phyloP scores from a whole-genome alignment of 163 green algal species.

The Prototheca wickerhamii region DNA sequence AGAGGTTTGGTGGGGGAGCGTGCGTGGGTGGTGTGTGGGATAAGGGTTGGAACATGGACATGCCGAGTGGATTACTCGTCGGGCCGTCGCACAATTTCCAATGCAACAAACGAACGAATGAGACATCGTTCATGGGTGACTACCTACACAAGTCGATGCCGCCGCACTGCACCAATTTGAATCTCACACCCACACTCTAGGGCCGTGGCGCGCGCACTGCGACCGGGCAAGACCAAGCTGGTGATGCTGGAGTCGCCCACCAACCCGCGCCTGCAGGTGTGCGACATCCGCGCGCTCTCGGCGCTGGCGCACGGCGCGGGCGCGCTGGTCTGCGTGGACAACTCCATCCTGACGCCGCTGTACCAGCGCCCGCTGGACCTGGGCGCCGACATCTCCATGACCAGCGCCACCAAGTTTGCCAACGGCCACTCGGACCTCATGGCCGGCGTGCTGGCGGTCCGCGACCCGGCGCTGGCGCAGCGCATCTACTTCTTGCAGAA shows the following conservation, averaged over 20 bases:
- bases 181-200: constrained; percentile 19
- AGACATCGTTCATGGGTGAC: too few relatives aligned
- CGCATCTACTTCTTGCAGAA: constrained; percentile 76
- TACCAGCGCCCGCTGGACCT: constrained; percentile 87
- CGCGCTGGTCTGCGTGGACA: constrained; percentile 89
- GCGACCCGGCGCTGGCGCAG: constrained; percentile 58
- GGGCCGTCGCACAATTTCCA: too few relatives aligned
- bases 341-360: constrained; percentile 87
- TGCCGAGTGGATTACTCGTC: too few relatives aligned
- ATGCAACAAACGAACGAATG: too few relatives aligned
- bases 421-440: constrained; percentile 89
- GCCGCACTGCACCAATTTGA: background rate
- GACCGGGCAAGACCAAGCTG: constrained; percentile 67
- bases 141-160: too few relatives aligned
- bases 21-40: too few relatives aligned
- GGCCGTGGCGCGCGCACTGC: constrained; percentile 53
- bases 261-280: constrained; percentile 83
- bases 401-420: constrained; percentile 91
- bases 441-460: constrained; percentile 80
- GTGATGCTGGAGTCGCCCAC: constrained; percentile 96
- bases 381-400: constrained; percentile 96
- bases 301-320: constrained; percentile 57
- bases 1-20: too few relatives aligned
- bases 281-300: constrained; percentile 65
- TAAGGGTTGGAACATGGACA: too few relatives aligned